Evolutionary conservation across 139 green algal genomes (phyloP).

Genomic region (Chlorella ohadii): DNA sequence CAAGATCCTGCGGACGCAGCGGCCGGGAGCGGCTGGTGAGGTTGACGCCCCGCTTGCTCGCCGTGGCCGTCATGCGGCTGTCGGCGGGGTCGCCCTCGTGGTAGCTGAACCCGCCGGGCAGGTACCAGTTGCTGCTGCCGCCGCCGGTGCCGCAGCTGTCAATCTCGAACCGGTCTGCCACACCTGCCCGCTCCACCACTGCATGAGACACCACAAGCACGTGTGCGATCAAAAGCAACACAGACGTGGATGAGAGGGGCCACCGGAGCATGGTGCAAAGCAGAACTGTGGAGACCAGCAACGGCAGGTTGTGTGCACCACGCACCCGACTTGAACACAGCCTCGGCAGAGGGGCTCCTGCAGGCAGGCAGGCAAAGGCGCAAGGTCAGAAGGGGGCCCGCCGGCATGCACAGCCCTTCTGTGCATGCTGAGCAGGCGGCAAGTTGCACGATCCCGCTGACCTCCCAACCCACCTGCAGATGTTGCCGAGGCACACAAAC

Average conservation of each 20-base stretch:
- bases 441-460: too few relatives aligned
- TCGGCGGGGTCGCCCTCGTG: conserved; percentile 89
- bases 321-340: conserved; percentile 76
- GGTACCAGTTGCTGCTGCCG: conserved; percentile 56
- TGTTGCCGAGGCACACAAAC: conserved; percentile 94
- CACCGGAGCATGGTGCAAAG: too few relatives aligned
- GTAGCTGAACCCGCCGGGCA: conserved; percentile 73
- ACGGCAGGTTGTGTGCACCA: too few relatives aligned
- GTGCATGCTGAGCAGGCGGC: too few relatives aligned
- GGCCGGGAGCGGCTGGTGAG: conserved; percentile 90
- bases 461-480: conserved; percentile 62
- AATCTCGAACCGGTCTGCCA: conserved; percentile 81
- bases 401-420: too few relatives aligned
- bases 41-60: conserved; percentile 69
- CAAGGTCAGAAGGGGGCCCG: too few relatives aligned
- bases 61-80: conserved; percentile 81
- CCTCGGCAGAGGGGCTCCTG: conserved; percentile 88
- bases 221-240: too few relatives aligned
- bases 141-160: conserved; percentile 95
- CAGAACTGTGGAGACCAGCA: too few relatives aligned
- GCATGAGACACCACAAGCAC: background rate
- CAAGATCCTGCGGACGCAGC: conserved; percentile 83
- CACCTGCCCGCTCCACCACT: conserved; percentile 76
- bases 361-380: too few relatives aligned
- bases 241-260: too few relatives aligned